Conservation (phyloP, 768 basidiomycete species). For the Galerina sulciceps region DNA sequence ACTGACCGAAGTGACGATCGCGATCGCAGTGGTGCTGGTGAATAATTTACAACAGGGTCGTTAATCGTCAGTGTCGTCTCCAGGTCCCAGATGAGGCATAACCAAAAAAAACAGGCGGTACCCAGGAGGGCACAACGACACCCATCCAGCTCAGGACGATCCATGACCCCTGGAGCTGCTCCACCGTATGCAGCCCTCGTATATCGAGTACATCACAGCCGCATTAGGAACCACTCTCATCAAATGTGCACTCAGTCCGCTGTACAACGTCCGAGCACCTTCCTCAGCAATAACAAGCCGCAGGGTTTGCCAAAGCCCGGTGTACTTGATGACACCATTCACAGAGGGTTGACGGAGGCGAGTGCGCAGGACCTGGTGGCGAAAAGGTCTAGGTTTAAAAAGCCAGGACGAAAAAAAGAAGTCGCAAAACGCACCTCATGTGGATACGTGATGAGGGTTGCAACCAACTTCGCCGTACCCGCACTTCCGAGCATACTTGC, state of each 20-base stretch:
- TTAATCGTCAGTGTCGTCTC: too few relatives aligned
- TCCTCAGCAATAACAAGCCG: constrained; percentile 88
- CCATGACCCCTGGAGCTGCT: constrained; percentile 16
- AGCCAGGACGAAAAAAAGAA: background rate
- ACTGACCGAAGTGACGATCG: too few relatives aligned
- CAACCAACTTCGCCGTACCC: constrained; percentile 91
- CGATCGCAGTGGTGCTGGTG: too few relatives aligned
- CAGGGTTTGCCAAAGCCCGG: constrained; percentile 83
- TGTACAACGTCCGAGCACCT: constrained; percentile 83
- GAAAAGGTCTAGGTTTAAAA: constrained; percentile 3
- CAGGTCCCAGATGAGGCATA: too few relatives aligned
- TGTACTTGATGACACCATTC: constrained; percentile 81
- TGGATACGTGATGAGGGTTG: constrained; percentile 95
- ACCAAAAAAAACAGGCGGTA: too few relatives aligned
- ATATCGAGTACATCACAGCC: constrained; percentile 95
- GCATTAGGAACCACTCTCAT: constrained; percentile 98
- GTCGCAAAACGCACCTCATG: constrained; percentile 76
- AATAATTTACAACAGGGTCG: too few relatives aligned
- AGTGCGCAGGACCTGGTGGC: constrained; percentile 81
- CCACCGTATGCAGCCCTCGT: constrained; percentile 83
- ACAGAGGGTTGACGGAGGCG: constrained; percentile 88
- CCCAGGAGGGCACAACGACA: too few relatives aligned
- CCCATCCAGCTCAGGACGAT: too few relatives aligned
- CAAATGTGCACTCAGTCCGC: constrained; percentile 92
- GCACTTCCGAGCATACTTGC: constrained; percentile 86